Percentiles rank a stretch among this genome's conserved stretches.
phyloP scores from a whole-genome alignment of 2,329 filamentous ascomycete genomes.

The Sclerotinia nivalis region DNA sequence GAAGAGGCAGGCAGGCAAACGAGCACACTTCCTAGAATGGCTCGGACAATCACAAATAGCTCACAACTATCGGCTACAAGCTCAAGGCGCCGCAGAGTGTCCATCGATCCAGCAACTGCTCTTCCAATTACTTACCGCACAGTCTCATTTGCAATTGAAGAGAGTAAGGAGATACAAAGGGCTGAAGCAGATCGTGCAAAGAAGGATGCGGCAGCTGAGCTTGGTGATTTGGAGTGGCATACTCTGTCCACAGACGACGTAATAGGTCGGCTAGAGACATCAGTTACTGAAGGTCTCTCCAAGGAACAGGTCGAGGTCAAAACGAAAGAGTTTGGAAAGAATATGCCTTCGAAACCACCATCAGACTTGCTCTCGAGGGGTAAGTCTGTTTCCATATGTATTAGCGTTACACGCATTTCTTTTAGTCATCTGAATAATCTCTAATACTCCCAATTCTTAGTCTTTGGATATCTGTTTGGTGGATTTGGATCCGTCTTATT shows the following conservation, averaged over 20 bases:
- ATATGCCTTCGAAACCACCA: conserved; percentile 64
- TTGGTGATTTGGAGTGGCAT: conserved; percentile 68
- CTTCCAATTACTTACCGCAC: conserved; percentile 56
- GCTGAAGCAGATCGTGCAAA: conserved; percentile 46
- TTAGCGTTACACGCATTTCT: neutral
- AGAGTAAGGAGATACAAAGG: conserved; percentile 50
- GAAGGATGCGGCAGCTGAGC: conserved; percentile 51
- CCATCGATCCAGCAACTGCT: conserved; percentile 45
- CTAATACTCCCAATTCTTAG: conserved; percentile 28
- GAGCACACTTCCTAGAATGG: conserved; percentile 17
- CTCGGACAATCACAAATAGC: conserved; percentile 28
- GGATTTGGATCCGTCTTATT: conserved; percentile 73
- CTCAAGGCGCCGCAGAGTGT: conserved; percentile 28
- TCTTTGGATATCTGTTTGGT: conserved; percentile 70
- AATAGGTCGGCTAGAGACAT: conserved; percentile 57
- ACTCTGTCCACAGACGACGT: conserved; percentile 57
- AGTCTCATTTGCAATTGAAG: conserved; percentile 57
- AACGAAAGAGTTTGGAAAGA: conserved; percentile 61
- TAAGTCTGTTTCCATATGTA: neutral
- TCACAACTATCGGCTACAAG: conserved; percentile 27
- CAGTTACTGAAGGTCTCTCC: conserved; percentile 58
- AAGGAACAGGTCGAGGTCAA: conserved; percentile 55
- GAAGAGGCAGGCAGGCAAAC: conserved; percentile 23
- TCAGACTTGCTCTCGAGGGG: conserved; percentile 55
- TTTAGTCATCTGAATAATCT: neutral